Conservation (phyloP, 352 stramenopile species). For the Plasmopara viticola region DNA sequence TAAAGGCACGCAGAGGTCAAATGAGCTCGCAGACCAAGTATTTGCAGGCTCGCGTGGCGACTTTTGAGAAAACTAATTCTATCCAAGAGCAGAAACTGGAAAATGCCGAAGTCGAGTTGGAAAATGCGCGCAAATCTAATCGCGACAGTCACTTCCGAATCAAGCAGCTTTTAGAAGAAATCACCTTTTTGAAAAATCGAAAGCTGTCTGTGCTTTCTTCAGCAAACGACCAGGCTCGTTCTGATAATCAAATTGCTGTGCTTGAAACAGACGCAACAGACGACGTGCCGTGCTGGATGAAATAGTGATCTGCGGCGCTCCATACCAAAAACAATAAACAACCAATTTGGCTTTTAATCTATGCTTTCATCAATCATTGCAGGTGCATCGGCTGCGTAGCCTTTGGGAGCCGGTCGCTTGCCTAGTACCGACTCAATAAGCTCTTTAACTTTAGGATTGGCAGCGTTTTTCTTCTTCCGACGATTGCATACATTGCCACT, state of each 20-base stretch:
- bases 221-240: slow-evolving; percentile 3
- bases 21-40: slow-evolving; percentile 42
- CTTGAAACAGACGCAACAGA: slow-evolving; percentile 15
- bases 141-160: slow-evolving; percentile 57
- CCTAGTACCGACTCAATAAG: slow-evolving; percentile 38
- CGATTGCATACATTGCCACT: slow-evolving; percentile 31
- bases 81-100: slow-evolving; percentile 30
- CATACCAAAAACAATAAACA: too few relatives aligned
- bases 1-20: slow-evolving; percentile 37
- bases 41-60: slow-evolving; percentile 31
- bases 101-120: slow-evolving; percentile 37
- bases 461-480: slow-evolving; percentile 26
- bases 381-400: too few relatives aligned
- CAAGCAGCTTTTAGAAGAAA: slow-evolving; percentile 66
- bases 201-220: slow-evolving; percentile 11
- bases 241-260: not conserved
- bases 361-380: too few relatives aligned
- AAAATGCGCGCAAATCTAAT: slow-evolving; percentile 39
- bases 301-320: slow-evolving; percentile 15
- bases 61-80: slow-evolving; percentile 31
- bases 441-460: slow-evolving; percentile 30
- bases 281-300: slow-evolving; percentile 39
- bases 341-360: too few relatives aligned
- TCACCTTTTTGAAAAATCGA: slow-evolving; percentile 53
- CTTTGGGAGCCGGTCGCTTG: slow-evolving; percentile 17